These are phyloP conservation scores for Claviceps purpurea DNA, from an alignment of 2,329 filamentous ascomycete species.

Conservation along the genomic window DNA sequence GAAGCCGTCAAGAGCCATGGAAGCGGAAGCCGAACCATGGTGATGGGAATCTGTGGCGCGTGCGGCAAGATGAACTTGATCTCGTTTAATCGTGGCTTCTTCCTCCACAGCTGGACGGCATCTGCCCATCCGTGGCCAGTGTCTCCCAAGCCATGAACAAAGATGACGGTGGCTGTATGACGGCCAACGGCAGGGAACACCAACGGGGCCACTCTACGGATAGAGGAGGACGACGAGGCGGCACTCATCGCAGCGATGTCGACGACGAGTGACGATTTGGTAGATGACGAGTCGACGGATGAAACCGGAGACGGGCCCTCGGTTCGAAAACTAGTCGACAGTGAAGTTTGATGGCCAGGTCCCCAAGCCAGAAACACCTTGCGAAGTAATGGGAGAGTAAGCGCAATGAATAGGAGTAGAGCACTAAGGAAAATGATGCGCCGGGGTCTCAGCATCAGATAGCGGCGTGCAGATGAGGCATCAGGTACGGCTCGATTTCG, in stretches of 20 bases:
- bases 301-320: background rate
- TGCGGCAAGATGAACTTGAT: slow-evolving; percentile 92
- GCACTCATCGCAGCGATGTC: slow-evolving; percentile 1
- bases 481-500: background rate
- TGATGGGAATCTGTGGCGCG: slow-evolving; percentile 76
- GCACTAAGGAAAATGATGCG: background rate
- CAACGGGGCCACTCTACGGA: slow-evolving; percentile 35
- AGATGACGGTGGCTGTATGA: slow-evolving; percentile 91
- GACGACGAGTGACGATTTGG: background rate
- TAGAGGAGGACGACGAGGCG: slow-evolving; percentile 13
- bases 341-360: background rate
- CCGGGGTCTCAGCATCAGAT: slow-evolving; percentile 1
- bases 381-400: background rate
- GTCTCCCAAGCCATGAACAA: slow-evolving; percentile 85
- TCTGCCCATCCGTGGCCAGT: slow-evolving; percentile 66
- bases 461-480: background rate
- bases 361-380: background rate
- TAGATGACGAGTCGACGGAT: background rate
- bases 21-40: slow-evolving; percentile 29
- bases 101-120: slow-evolving; percentile 77
- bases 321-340: background rate
- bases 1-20: background rate
- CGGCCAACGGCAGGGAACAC: slow-evolving; percentile 66
- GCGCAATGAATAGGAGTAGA: background rate
- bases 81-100: slow-evolving; percentile 67